Evolutionary conservation across 805 yeast genomes (phyloP).

Genomic region (Metschnikowia lunata): DNA sequence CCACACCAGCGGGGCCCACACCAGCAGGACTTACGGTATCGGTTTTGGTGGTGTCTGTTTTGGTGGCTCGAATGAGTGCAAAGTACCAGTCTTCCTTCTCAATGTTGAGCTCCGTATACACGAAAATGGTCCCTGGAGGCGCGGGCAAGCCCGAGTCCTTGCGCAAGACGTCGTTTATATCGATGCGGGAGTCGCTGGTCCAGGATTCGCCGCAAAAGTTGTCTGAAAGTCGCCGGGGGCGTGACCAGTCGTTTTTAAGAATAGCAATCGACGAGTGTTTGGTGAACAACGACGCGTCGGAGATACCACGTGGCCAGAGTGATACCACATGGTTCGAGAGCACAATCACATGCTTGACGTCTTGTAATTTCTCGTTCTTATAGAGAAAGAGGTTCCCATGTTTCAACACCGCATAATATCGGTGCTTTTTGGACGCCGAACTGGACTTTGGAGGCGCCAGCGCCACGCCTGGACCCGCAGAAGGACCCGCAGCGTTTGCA

Average conservation of each 20-base stretch:
- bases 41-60: constrained; percentile 43
- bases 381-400: constrained; percentile 90
- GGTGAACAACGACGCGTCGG: constrained; percentile 77
- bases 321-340: constrained; percentile 65
- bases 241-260: constrained; percentile 42
- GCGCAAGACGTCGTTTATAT: constrained; percentile 24
- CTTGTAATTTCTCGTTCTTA: constrained; percentile 59
- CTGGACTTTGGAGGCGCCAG: constrained; percentile 11
- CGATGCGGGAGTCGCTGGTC: constrained; percentile 13
- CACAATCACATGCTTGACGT: constrained; percentile 75
- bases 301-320: constrained; percentile 77
- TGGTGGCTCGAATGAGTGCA: constrained; percentile 73
- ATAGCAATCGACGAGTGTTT: constrained; percentile 77
- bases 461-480: constrained; percentile 2
- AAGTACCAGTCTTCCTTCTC: constrained; percentile 95
- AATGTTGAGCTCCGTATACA: constrained; percentile 72
- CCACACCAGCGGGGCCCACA: neutral
- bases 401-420: constrained; percentile 66
- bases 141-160: constrained; percentile 21
- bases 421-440: constrained; percentile 43
- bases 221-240: constrained; percentile 20
- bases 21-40: neutral
- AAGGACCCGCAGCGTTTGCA: too few relatives aligned
- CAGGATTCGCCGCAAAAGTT: constrained; percentile 5
- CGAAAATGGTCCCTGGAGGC: constrained; percentile 45